Conservation (phyloP, 495 filamentous ascomycete species). For the Hypoxylon crocopeplum region DNA sequence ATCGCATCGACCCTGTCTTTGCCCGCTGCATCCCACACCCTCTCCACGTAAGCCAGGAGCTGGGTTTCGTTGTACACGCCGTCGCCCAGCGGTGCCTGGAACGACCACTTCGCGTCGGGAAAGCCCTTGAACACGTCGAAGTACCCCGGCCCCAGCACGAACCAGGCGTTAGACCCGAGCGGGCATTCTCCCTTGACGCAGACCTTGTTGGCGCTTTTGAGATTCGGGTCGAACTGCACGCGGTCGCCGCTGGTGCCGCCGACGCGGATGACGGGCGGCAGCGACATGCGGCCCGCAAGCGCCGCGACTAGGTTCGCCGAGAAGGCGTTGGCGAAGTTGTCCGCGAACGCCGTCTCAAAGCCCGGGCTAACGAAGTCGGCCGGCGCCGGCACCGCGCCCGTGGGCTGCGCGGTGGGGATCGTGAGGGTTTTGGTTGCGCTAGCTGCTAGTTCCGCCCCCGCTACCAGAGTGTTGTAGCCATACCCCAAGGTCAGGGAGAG, state of each 20-base stretch:
- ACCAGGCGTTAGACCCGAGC: neutral
- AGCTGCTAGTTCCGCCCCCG: too few species aligned
- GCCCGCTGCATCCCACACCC: neutral
- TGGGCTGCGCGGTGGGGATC: neutral
- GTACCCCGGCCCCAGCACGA: neutral
- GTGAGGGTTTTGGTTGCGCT: neutral
- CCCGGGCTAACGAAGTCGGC: neutral
- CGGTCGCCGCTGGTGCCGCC: constrained; percentile 4
- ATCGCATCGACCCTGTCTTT: neutral
- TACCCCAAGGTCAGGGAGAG: too few species aligned
- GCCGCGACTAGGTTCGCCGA: neutral
- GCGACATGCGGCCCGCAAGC: neutral
- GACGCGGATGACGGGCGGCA: neutral
- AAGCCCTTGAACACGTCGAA: neutral
- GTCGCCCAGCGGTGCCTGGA: neutral
- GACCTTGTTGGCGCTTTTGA: neutral
- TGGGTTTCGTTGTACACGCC: constrained; percentile 2
- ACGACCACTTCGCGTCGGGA: neutral
- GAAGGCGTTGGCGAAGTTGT: constrained; percentile 1
- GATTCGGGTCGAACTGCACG: neutral
- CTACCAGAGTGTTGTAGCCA: too few species aligned
- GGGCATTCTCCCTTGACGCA: neutral
- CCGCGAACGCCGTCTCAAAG: neutral
- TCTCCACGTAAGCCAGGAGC: neutral
- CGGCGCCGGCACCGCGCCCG: neutral